Percentiles rank a stretch among this genome's conserved stretches.
These are phyloP conservation scores for Spathaspora passalidarum DNA, from an alignment of 805 yeast genomes.

Conservation along the genomic window DNA sequence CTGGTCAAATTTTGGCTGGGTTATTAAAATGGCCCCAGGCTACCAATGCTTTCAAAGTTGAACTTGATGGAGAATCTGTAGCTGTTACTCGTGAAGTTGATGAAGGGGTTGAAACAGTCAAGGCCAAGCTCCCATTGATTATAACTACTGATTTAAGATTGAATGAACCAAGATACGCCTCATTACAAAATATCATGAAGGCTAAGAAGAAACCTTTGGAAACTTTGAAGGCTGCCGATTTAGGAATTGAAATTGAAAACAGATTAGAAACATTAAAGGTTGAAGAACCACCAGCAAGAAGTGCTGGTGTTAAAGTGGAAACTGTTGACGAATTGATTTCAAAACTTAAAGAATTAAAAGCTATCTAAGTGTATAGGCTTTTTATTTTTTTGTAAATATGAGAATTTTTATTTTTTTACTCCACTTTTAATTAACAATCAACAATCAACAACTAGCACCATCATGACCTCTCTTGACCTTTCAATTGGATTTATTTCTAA, in stretches of 20 bases:
- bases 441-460: too few relatives aligned
- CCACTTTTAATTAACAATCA: neutral
- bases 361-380: slow-evolving; percentile 43
- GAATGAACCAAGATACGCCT: slow-evolving; percentile 94
- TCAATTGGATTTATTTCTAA: slow-evolving; percentile 26
- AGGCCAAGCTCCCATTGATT: slow-evolving; percentile 76
- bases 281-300: slow-evolving; percentile 81
- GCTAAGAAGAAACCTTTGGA: slow-evolving; percentile 95
- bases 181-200: slow-evolving; percentile 95
- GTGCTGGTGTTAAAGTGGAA: slow-evolving; percentile 77
- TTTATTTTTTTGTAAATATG: neutral
- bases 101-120: slow-evolving; percentile 86
- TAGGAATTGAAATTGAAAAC: slow-evolving; percentile 61
- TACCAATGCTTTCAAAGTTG: slow-evolving; percentile 88
- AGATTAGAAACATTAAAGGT: slow-evolving; percentile 70
- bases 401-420: neutral
- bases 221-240: slow-evolving; percentile 57
- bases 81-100: slow-evolving; percentile 90
- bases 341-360: slow-evolving; percentile 75
- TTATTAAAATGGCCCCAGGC: slow-evolving; percentile 95
- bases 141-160: slow-evolving; percentile 91
- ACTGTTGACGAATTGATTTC: slow-evolving; percentile 78
- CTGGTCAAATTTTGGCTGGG: slow-evolving; percentile 96
- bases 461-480: slow-evolving; percentile 1
- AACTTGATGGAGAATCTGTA: slow-evolving; percentile 52